Percentiles rank a stretch among this genome's conserved stretches.
These are phyloP conservation scores for Iberis pinnata DNA, from an alignment of 345 rosid species.

Conservation along the genomic window DNA sequence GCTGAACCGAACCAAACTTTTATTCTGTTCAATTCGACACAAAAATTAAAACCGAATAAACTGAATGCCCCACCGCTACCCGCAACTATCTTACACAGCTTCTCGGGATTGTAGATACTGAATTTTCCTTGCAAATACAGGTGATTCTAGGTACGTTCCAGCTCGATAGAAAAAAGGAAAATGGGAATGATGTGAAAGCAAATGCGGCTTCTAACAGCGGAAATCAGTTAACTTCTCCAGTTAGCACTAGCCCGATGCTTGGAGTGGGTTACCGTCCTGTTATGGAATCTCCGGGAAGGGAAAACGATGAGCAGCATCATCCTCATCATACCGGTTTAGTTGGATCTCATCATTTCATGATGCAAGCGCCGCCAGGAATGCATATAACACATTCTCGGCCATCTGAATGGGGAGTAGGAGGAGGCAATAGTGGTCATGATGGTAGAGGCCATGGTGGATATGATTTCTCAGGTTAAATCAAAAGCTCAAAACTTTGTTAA, in stretches of 20 bases:
- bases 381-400: slow-evolving; percentile 38
- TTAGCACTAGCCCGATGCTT: slow-evolving; percentile 38
- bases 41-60: too few species aligned
- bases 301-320: slow-evolving; percentile 34
- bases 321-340: slow-evolving; percentile 18
- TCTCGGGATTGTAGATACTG: too few species aligned
- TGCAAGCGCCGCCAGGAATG: slow-evolving; percentile 44
- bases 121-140: background rate
- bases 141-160: too few species aligned
- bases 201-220: slow-evolving; percentile 45
- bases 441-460: slow-evolving; percentile 31
- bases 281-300: slow-evolving; percentile 47
- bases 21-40: too few species aligned
- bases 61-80: too few species aligned
- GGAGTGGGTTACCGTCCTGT: too few species aligned
- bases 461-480: slow-evolving; percentile 65
- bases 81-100: too few species aligned
- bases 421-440: slow-evolving; percentile 25
- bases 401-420: slow-evolving; percentile 47
- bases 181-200: slow-evolving; percentile 29
- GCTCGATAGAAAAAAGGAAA: too few species aligned
- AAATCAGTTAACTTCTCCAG: slow-evolving; percentile 42
- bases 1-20: too few species aligned
- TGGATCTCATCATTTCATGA: slow-evolving; percentile 42
- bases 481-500: background rate